A percentile compares a stretch with the other conserved stretches of the same genome.
phyloP scores from a whole-genome alignment of 1,284 basidiomycete species.

The Heterobasidion parviporum region DNA sequence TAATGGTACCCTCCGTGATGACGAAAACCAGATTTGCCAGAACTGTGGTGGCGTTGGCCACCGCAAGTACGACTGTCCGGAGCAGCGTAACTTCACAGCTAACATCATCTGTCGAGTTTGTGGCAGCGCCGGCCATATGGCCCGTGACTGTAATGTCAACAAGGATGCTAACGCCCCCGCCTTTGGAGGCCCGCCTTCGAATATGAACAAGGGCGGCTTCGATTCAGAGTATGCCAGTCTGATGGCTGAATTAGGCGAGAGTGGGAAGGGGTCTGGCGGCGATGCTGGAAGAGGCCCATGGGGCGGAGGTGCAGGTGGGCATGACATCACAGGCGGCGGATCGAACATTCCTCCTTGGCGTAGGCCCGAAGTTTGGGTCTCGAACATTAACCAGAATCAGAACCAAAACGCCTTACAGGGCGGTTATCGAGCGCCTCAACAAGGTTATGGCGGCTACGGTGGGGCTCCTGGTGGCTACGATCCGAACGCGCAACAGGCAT shows the following conservation, averaged over 20 bases:
- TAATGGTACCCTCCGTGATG: conserved; percentile 98
- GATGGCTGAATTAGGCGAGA: conserved; percentile 97
- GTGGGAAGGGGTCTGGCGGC: conserved; percentile 46
- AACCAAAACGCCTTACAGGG: conserved; percentile 20
- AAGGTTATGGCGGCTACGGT: conserved; percentile 16
- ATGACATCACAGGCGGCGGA: conserved; percentile 72
- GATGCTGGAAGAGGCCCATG: conserved; percentile 51
- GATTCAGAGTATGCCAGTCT: conserved; percentile 96
- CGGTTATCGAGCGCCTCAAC: conserved; percentile 29
- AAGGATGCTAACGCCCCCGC: conserved; percentile 24
- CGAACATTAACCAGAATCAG: conserved; percentile 33
- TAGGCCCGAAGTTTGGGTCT: conserved; percentile 76
- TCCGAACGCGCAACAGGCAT: conserved; percentile 26
- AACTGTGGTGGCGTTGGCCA: conserved; percentile 94
- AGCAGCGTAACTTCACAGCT: conserved; percentile 94
- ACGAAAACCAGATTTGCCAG: conserved; percentile 99
- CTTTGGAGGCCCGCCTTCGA: conserved; percentile 20
- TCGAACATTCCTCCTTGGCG: conserved; percentile 82
- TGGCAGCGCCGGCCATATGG: conserved; percentile 94
- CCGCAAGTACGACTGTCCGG: conserved; percentile 95
- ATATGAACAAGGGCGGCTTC: conserved; percentile 61
- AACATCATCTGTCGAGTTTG: conserved; percentile 97
- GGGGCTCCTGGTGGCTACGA: conserved; percentile 22
- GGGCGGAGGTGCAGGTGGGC: conserved; percentile 50
- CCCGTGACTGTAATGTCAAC: conserved; percentile 87